Base-by-base conservation (phyloP, 2,329 filamentous ascomycete genomes). In the Tolypocladium guangdongense region DNA sequence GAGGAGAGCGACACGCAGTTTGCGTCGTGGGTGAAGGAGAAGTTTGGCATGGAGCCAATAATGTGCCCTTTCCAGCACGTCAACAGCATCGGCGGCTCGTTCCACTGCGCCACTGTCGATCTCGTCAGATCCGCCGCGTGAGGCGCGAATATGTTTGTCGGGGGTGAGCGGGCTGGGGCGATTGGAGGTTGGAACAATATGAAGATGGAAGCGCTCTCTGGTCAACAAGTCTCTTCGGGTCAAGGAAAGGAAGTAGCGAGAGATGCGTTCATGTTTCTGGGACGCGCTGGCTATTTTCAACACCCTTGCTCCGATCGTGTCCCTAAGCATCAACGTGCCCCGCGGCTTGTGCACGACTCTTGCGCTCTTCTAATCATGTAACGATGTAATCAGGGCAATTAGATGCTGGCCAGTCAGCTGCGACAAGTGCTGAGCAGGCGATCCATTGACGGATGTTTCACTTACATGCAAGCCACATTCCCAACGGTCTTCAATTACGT, bases 21-120 rank as follows among this genome's bases (percentile, higher is more conserved):
- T 32, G 49, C 52, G 5, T 18, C 32, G 11, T 54, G 48, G 49
- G 18, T 54, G 10, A 33, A 36, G 41, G n/a, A 39, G 2, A 37
- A 41, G 41, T 54, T 54, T 22, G 49, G 41, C 36, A 54, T 54
- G 52, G 48, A 54, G 49, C 48, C 43, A 1, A 54, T 54, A 16
- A 30, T 50, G 27, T 54, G 52, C 30, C 52, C 52, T 2, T 54
- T 54, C 32, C 33, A 54, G 49, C 41, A 54, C 36, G 52, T 51
- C 48, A 50, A 54, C 24, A 54, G 52, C 39, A 45, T 54, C 32
- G 52, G 48, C 6, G 52, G 52, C 10, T 54, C 52, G 2, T 54
- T 54, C 24, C 48, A 54, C 48, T 54, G 52, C 18, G 52, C 48
- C 48, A 54, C 52, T 1, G 52, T 54, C 22, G 52, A 54, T 39